Base-by-base conservation (phyloP, 2,329 filamentous ascomycete species). In the Thelonectria blattea region DNA sequence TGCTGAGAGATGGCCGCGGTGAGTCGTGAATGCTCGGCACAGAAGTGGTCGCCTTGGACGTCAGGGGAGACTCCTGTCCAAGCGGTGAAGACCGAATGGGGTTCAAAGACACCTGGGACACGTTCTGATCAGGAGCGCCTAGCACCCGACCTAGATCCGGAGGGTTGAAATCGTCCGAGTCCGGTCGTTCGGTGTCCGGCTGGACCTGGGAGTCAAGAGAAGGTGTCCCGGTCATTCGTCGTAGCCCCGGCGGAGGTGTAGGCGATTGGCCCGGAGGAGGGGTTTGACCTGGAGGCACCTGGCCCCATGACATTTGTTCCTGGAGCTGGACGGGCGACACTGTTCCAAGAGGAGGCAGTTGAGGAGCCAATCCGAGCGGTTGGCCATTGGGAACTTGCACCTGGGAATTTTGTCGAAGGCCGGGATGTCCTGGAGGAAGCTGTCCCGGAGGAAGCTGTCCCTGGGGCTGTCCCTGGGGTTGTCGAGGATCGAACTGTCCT, bases 121-220 rank as follows among this genome's bases (percentile, higher is more conserved):
- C 17, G 11, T 39, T 56, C 2, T 51, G 52, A 20, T 55, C 55
- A 7, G 27, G 22, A 18, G 22, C 41, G 4, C 22, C 50, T 17
- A 58, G 39, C 37, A 41, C 51, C 22, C 48, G 59, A 32, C 22
- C 34, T 9, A 47, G 43, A 15, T 51, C 56, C 12, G 42, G 27
- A 39, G 53, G 55, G 34, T 56, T 45, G 5, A 47, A 24, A n/a
- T 55, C 67, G 8, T 48, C 52, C 1, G 68, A 59, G 3, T 56
- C 59, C 22, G 65, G 60, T n/a, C 46, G 59, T 14, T 59, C 60
- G 15, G 53, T 37, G 18, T 63, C 60, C 18, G 46, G 46, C 8
- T 66, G 62, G 39, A 61, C 46, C 24, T 66, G 66, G 8, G 27
- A 51, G 12, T 71, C 66, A 5, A 63, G 41, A 6, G 67, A 58